These are phyloP conservation scores for Aspergillus fischeri DNA, from an alignment of 2,329 filamentous ascomycete genomes.

Conservation along the genomic window DNA sequence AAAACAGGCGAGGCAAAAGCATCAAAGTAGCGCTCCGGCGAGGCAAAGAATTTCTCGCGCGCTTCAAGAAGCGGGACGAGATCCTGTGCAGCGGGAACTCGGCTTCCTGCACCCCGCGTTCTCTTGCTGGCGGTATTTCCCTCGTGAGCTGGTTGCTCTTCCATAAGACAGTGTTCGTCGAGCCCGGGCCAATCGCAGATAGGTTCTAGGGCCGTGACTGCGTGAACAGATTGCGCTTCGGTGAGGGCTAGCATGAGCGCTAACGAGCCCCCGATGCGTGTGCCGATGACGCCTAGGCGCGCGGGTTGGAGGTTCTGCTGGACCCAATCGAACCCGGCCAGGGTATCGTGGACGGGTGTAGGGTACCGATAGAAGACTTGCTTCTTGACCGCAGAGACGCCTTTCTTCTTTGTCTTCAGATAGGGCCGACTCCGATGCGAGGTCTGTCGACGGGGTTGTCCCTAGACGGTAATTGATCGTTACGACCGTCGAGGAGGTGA, in stretches of 20 bases:
- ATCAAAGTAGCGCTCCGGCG: constrained; percentile 40
- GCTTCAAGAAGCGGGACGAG: constrained; percentile 34
- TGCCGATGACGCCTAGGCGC: constrained; percentile 30
- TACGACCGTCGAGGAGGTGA: constrained; percentile 32
- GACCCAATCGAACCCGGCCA: constrained; percentile 39
- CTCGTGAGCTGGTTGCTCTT: background rate
- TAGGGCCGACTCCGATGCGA: background rate
- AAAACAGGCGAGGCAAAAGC: constrained; percentile 41
- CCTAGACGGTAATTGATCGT: constrained; percentile 41
- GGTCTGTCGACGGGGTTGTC: background rate
- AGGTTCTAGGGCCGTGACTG: constrained; percentile 32
- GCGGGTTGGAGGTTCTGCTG: constrained; percentile 26
- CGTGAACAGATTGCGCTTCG: constrained; percentile 30
- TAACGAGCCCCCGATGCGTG: constrained; percentile 38
- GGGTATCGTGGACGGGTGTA: constrained; percentile 37
- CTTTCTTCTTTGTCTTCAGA: background rate
- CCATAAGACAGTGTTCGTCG: constrained; percentile 35
- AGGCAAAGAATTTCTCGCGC: constrained; percentile 33
- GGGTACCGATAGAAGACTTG: constrained; percentile 27
- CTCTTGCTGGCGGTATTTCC: constrained; percentile 1
- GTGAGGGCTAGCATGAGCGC: constrained; percentile 43
- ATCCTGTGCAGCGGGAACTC: constrained; percentile 22
- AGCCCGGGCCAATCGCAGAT: constrained; percentile 39
- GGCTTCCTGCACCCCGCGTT: constrained; percentile 13
- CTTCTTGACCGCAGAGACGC: background rate